These are phyloP conservation scores for Neurospora sp. DNA, from an alignment of 495 filamentous ascomycete species.

Conservation along the genomic window DNA sequence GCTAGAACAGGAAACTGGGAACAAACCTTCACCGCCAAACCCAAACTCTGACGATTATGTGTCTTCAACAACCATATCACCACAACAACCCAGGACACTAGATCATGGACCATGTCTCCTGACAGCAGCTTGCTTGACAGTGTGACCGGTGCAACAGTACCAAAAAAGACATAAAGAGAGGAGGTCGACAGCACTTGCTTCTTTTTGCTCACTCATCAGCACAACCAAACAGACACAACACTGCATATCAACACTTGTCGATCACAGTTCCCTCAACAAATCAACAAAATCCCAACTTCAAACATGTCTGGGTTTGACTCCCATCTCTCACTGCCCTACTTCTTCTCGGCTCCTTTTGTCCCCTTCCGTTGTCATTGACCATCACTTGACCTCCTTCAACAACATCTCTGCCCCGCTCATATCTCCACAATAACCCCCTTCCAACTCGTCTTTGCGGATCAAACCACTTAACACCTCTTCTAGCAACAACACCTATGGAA, in stretches of 20 bases:
- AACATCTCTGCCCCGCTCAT: neutral
- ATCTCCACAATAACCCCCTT: neutral
- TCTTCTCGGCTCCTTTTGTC: neutral
- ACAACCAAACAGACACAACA: neutral
- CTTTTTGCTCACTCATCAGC: neutral
- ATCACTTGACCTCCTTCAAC: neutral
- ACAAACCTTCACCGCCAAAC: neutral
- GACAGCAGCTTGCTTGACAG: neutral
- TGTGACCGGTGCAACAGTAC: neutral
- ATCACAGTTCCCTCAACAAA: neutral
- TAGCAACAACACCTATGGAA: neutral
- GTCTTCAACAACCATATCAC: neutral
- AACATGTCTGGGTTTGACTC: neutral
- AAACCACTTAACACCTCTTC: neutral
- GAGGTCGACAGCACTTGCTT: neutral
- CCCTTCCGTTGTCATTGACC: neutral
- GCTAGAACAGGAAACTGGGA: neutral
- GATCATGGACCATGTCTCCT: neutral
- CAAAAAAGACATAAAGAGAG: neutral
- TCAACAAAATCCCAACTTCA: neutral
- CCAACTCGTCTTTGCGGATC: neutral
- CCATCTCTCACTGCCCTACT: neutral
- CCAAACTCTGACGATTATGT: neutral
- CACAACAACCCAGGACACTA: neutral
- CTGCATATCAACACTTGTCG: neutral